A percentile compares a stretch with the other conserved stretches of the same genome.
These are phyloP conservation scores for Chalciporus sphaerocephalus DNA, from an alignment of 768 basidiomycete genomes.

Conservation along the genomic window DNA sequence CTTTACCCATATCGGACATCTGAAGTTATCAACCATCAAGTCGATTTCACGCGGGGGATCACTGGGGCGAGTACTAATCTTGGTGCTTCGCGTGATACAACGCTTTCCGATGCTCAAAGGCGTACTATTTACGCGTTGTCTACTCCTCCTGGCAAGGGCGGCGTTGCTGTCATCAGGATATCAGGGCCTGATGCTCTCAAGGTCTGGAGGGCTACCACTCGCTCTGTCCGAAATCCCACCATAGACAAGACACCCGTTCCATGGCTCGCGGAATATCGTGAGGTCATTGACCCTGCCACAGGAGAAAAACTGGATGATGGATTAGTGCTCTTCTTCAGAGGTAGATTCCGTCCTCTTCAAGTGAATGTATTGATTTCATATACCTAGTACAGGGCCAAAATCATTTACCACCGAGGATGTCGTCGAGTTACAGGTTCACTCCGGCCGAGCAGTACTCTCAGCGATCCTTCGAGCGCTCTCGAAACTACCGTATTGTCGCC, in stretches of 20 bases:
- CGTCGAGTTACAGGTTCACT: slow-evolving; percentile 83
- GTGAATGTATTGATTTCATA: not conserved
- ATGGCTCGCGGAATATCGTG: slow-evolving; percentile 69
- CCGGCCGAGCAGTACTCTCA: slow-evolving; percentile 74
- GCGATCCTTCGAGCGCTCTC: slow-evolving; percentile 65
- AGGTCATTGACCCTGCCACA: slow-evolving; percentile 58
- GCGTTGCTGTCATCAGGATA: slow-evolving; percentile 76
- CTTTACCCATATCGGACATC: slow-evolving; percentile 13
- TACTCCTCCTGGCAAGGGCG: slow-evolving; percentile 81
- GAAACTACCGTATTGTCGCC: slow-evolving; percentile 58
- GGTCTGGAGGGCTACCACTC: slow-evolving; percentile 62
- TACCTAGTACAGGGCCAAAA: slow-evolving; percentile 49
- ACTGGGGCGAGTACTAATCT: not conserved
- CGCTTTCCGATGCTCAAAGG: slow-evolving; percentile 50
- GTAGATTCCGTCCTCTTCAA: slow-evolving; percentile 34
- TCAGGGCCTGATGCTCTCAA: slow-evolving; percentile 69
- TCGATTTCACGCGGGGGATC: not conserved
- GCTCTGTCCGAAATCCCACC: slow-evolving; percentile 18
- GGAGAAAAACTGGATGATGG: slow-evolving; percentile 72
- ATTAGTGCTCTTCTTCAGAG: slow-evolving; percentile 76
- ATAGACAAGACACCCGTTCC: slow-evolving; percentile 40
- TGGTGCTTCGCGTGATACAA: slow-evolving; percentile 7
- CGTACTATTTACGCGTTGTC: slow-evolving; percentile 84
- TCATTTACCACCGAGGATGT: slow-evolving; percentile 84
- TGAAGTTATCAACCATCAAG: not conserved